Base-by-base conservation (phyloP, 805 yeast genomes). In the Yarrowia sp. region DNA sequence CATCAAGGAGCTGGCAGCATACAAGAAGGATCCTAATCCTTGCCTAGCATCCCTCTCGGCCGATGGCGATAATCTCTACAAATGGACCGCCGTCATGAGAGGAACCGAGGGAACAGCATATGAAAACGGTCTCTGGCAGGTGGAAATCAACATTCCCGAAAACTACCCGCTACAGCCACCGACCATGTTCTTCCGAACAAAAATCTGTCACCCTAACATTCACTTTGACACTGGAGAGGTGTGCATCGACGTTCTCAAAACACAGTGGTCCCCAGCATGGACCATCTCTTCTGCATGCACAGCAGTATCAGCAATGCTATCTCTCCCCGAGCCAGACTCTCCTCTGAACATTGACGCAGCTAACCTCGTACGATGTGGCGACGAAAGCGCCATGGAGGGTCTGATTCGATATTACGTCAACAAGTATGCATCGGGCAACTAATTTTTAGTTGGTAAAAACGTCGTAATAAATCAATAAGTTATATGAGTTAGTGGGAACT, bases 91-190 rank as follows among this genome's bases (percentile, higher is more conserved):
- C 4, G 67, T 69, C 19, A 66, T 75, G 24, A 48, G 36, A 40
- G 83, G 83, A 54, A 80, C 79, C 5, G 72, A 71, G 11, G 65
- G 66, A 4, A 75, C 80, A 12, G 77, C 76, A 1, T 82, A 75
- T 68, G 82, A 80, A 68, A 77, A 68, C 10, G 87, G 87, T 14
- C 71, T 73, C 64, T 84, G 86, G 86, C 70, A 68, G 38, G 71
- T 83, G 16, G 72, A 70, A 14, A 83, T 83, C 35, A 51, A 54
- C 12, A 76, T 82, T 4, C 77, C 80, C 4, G 46, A 65, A 6
- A 70, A 71, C 30, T 83, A 83, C 69, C 87, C 87, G 1, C 71
- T 78, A 14, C 71, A 72, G 38, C 86, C 87, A 0, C 87, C 87
- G 5, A 71, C 66, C 12, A 78, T 83, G 69, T 69, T 67, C 48